These are phyloP conservation scores for Lodderomyces jiufengensis DNA, from an alignment of 1,139 yeast species.

Conservation along the genomic window DNA sequence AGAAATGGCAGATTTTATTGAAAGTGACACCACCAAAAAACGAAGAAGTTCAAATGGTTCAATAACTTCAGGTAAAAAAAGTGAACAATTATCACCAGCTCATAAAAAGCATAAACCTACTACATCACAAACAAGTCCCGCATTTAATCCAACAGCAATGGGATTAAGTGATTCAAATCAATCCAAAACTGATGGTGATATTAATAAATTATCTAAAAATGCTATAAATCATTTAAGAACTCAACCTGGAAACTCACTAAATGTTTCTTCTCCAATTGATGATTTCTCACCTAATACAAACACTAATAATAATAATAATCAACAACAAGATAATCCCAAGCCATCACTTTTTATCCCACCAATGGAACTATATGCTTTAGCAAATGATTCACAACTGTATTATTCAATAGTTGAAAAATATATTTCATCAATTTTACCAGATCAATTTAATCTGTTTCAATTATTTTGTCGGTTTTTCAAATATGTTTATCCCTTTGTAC, in stretches of 20 bases:
- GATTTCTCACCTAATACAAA: slow-evolving; percentile 6
- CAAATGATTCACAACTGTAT: slow-evolving; percentile 21
- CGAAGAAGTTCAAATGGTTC: slow-evolving; percentile 13
- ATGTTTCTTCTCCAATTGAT: slow-evolving; percentile 8
- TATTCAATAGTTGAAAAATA: slow-evolving; percentile 29
- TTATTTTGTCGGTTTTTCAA: slow-evolving; percentile 37
- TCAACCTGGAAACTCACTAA: not conserved
- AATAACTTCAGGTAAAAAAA: slow-evolving; percentile 5
- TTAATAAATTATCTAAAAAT: not conserved
- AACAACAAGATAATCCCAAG: slow-evolving; percentile 5
- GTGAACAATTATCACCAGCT: slow-evolving; percentile 4
- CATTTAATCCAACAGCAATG: slow-evolving; percentile 2
- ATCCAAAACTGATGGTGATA: slow-evolving; percentile 2
- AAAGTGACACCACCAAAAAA: slow-evolving; percentile 18
- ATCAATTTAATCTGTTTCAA: slow-evolving; percentile 23
- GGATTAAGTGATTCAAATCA: slow-evolving; percentile 3
- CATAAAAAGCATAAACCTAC: slow-evolving; percentile 3
- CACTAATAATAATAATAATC: not conserved
- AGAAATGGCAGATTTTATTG: slow-evolving; percentile 32
- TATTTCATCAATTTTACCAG: slow-evolving; percentile 31
- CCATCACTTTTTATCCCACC: slow-evolving; percentile 21
- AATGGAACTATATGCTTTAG: slow-evolving; percentile 18
- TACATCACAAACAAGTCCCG: not conserved
- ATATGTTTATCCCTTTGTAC: slow-evolving; percentile 39
- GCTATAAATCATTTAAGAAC: not conserved